phyloP scores from a whole-genome alignment of 345 rosid species.

The Sonneratia caseolaris region DNA sequence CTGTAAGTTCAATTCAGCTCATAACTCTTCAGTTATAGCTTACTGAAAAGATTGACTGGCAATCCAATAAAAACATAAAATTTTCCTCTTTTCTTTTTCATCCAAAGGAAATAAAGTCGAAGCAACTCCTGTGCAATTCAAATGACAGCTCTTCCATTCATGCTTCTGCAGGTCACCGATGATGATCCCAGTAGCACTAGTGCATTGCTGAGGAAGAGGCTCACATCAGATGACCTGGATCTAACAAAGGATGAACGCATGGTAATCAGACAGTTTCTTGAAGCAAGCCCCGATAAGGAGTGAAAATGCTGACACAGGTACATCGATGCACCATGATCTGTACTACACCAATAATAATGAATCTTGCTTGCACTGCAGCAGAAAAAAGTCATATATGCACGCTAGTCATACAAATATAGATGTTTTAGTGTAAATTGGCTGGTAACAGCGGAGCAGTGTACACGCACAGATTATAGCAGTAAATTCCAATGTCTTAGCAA shows the following conservation, averaged over 20 bases:
- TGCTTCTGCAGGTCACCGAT: conserved; percentile 34
- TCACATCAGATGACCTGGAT: conserved; percentile 46
- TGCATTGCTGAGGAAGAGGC: conserved; percentile 38
- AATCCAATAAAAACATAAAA: neutral
- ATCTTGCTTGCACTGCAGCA: neutral
- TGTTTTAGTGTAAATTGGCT: neutral
- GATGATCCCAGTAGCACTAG: conserved; percentile 29
- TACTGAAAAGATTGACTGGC: neutral
- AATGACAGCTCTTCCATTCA: neutral
- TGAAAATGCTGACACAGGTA: conserved; percentile 8
- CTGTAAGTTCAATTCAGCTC: conserved; percentile 29
- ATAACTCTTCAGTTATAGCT: neutral
- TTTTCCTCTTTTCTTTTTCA: neutral
- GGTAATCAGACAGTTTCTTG: conserved; percentile 49
- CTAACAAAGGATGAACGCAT: conserved; percentile 46
- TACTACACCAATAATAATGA: neutral
- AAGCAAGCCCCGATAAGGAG: conserved; percentile 35
- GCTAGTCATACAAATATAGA: neutral
- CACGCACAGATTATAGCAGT: neutral
- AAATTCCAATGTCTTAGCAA: neutral
- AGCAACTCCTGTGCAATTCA: neutral
- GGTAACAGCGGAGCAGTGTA: neutral
- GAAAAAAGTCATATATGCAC: neutral
- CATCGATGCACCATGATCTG: neutral
- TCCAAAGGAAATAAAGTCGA: neutral